These are phyloP conservation scores for Salix dunnii DNA, from an alignment of 345 rosid genomes.

Conservation along the genomic window DNA sequence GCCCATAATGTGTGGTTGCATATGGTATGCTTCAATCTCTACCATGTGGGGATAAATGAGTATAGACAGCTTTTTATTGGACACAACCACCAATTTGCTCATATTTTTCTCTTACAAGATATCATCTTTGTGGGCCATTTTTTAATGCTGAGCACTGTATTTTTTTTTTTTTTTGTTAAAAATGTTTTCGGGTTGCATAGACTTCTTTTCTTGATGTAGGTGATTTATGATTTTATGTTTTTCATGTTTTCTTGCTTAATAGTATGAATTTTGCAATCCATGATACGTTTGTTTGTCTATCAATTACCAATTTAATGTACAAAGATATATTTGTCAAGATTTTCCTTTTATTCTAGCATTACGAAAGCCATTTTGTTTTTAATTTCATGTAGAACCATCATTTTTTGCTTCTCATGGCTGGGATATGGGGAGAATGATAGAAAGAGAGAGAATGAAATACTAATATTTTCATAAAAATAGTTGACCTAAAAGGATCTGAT, in stretches of 20 bases:
- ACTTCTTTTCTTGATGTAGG: neutral
- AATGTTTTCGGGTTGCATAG: neutral
- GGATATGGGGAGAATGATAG: neutral
- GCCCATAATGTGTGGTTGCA: conserved; percentile 26
- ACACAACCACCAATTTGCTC: conserved; percentile 9
- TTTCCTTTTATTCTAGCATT: neutral
- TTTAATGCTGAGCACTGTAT: conserved; percentile 15
- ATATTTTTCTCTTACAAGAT: conserved; percentile 16
- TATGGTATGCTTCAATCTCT: conserved; percentile 14
- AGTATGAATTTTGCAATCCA: neutral
- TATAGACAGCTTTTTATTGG: conserved; percentile 8
- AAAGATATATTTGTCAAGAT: neutral
- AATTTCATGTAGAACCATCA: neutral
- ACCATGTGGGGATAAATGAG: conserved; percentile 13
- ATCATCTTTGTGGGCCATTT: conserved; percentile 24
- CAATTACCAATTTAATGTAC: neutral
- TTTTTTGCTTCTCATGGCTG: neutral
- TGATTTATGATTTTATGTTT: neutral
- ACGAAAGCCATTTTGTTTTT: neutral
- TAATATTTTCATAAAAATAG: too few relatives aligned
- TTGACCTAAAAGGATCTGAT: too few relatives aligned
- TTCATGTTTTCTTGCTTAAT: neutral
- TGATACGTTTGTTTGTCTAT: neutral
- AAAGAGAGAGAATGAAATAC: too few relatives aligned
- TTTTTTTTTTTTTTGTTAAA: neutral